Base-by-base conservation (phyloP, 257 asterid species). In the Nicotiana otophora region DNA sequence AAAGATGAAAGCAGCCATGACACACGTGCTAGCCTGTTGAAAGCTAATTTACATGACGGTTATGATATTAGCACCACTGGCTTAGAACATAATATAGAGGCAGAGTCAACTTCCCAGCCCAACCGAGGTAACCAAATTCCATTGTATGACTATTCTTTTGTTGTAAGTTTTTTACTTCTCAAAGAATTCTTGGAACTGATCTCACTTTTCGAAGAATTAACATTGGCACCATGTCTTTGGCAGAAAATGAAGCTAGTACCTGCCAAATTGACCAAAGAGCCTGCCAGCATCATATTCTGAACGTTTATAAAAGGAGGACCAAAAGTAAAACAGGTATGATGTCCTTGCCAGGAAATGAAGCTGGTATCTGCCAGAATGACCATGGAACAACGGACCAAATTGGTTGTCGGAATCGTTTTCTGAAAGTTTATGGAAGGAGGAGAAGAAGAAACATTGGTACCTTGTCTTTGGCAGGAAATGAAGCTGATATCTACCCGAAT, bases 71-170 rank as follows among this genome's bases (percentile, higher is more conserved):
- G 46, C 64, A 48, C 26, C 80, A 51, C 10, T 75, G 46, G 46
- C 46, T 28, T 75, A 28, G 61, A 51, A 53, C 46, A 51, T 75
- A 51, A 51, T 15, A 28, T 75, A 51, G 80, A 75, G 64, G 46
- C 64, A 51, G 63, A 16, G 46, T 34, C 76, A 68, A 34, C 76
- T 68, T 28, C 64, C 28, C 80, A 51, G 33, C 64, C 28, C 42
- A 75, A 75, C 26, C 80, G 30, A 75, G 80, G 80, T 75, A 28
- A 51, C 46, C 80, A 28, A 75, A 10, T 48, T 74, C 53, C 62
- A 74, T 74, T 48, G 28, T 74, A 20, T 70, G 36, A 26, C 80
- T 46, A 42, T 48, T 74, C 5, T 46, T 48, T 74, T 26, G 16
- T 19, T 53, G 63, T 34, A 26, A 16, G 17, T 75, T 17, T 75